phyloP scores from a whole-genome alignment of 2,329 filamentous ascomycete genomes.

The Arachnopeziza araneosa region DNA sequence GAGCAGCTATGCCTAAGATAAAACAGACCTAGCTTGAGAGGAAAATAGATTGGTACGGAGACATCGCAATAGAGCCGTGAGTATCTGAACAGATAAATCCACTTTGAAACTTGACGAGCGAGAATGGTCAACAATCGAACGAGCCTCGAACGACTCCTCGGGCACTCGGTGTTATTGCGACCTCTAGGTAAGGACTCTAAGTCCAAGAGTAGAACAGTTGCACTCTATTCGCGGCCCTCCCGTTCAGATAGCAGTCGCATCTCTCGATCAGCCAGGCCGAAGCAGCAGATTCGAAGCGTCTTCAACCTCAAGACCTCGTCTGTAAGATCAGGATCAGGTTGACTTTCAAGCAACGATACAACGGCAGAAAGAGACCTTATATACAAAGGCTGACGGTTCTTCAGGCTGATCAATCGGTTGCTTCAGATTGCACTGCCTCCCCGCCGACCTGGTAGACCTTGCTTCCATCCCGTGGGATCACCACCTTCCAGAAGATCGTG shows the following conservation, averaged over 20 bases:
- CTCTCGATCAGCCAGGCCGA: background rate
- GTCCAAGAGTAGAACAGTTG: background rate
- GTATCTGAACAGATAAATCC: too few species aligned
- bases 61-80: too few species aligned
- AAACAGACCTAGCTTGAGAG: too few species aligned
- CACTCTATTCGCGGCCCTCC: background rate
- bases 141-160: too few species aligned
- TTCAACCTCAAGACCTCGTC: background rate
- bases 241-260: background rate
- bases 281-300: background rate
- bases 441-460: background rate
- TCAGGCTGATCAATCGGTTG: background rate
- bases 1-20: too few species aligned
- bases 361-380: background rate
- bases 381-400: background rate
- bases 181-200: too few species aligned
- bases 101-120: too few species aligned
- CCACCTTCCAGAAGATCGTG: background rate
- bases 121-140: too few species aligned
- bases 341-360: background rate
- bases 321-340: background rate
- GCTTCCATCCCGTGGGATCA: background rate
- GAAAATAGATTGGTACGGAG: too few species aligned
- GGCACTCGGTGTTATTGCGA: too few species aligned
- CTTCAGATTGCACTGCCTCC: background rate